These are phyloP conservation scores for Gossypium anomalum DNA, from an alignment of 345 rosid genomes.

Conservation along the genomic window DNA sequence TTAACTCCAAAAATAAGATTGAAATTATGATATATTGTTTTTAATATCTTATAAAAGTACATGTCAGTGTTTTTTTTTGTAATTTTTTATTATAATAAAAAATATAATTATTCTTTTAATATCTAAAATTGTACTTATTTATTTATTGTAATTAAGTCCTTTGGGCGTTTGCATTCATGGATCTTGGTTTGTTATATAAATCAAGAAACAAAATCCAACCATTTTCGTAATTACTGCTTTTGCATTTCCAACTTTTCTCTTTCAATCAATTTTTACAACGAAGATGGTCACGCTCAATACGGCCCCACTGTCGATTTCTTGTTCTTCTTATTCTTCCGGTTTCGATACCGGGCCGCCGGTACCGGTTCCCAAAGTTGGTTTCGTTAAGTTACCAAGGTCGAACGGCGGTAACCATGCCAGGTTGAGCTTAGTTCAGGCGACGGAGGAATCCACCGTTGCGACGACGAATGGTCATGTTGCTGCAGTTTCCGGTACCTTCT, in stretches of 20 bases:
- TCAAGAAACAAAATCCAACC: not conserved
- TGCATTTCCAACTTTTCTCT: not conserved
- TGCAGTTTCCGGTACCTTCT: conserved; percentile 28
- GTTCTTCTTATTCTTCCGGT: conserved; percentile 13
- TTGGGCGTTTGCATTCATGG: too few species aligned
- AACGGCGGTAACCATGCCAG: conserved; percentile 19
- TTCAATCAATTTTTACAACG: not conserved
- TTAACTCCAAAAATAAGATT: too few species aligned
- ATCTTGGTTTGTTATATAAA: not conserved
- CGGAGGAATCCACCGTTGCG: conserved; percentile 37
- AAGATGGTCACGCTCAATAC: conserved; percentile 21
- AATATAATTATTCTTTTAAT: too few species aligned
- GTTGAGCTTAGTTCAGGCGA: conserved; percentile 34
- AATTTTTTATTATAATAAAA: too few species aligned
- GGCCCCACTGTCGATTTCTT: conserved; percentile 17
- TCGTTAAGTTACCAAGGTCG: conserved; percentile 14
- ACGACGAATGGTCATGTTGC: conserved; percentile 22
- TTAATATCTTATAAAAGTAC: too few species aligned
- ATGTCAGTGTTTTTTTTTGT: too few species aligned
- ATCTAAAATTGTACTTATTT: too few species aligned
- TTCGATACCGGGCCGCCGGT: conserved; percentile 1
- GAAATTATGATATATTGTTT: too few species aligned
- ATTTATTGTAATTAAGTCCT: too few species aligned
- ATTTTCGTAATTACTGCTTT: not conserved
- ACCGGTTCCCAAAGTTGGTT: conserved; percentile 20